Conservation (phyloP, 2,329 filamentous ascomycete species). For the Monilinia laxa region DNA sequence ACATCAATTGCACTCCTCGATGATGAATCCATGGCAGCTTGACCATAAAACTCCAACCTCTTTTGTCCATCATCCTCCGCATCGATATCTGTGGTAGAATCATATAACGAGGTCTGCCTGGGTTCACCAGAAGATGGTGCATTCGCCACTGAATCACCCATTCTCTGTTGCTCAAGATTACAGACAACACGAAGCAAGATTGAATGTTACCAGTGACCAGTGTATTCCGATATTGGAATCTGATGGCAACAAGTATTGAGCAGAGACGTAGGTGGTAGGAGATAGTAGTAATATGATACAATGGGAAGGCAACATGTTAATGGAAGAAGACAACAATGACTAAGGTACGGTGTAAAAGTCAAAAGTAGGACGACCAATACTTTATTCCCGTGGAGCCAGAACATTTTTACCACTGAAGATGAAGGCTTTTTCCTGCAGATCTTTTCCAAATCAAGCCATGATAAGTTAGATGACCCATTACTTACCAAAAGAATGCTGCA, state of each 20-base stretch:
- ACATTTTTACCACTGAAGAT: not conserved
- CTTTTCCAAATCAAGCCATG: constrained; percentile 9
- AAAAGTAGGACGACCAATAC: not conserved
- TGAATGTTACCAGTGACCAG: not conserved
- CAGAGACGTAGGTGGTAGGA: not conserved
- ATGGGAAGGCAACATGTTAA: not conserved
- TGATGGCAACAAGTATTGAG: not conserved
- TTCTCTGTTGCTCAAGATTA: constrained; percentile 13
- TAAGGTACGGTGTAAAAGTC: not conserved
- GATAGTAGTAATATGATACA: not conserved
- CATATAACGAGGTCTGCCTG: constrained; percentile 23
- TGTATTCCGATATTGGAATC: not conserved
- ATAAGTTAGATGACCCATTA: constrained; percentile 15
- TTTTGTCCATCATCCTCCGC: constrained; percentile 21
- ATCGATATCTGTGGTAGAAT: constrained; percentile 21
- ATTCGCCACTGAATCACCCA: constrained; percentile 29
- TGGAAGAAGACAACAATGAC: not conserved
- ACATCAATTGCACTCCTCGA: constrained; percentile 18
- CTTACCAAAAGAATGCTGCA: not conserved
- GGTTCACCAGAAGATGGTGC: constrained; percentile 27
- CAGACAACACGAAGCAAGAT: not conserved
- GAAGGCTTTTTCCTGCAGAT: constrained; percentile 6
- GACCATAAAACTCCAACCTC: not conserved
- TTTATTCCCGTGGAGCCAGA: constrained; percentile 1
- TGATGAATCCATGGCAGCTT: constrained; percentile 8